phyloP scores from a whole-genome alignment of 1,284 basidiomycete genomes.

The Ceratobasidium sp. region DNA sequence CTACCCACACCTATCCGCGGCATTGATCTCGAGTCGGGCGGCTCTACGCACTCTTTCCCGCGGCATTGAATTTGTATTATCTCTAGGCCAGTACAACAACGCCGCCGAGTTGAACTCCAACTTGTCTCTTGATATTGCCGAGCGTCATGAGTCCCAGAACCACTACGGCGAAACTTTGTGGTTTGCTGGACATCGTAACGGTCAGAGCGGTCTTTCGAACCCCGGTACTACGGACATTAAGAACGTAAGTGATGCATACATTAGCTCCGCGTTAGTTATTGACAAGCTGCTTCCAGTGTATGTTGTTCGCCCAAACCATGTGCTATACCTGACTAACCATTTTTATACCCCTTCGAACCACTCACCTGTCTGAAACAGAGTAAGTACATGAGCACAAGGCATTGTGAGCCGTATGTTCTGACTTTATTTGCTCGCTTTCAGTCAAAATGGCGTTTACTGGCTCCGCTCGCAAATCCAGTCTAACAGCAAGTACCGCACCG shows the following conservation, averaged over 20 bases:
- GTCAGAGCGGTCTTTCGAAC: not conserved
- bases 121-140: conserved; percentile 2
- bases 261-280: no score
- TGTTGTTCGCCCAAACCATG: not conserved
- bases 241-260: not conserved
- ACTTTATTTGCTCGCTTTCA: not conserved
- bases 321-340: not conserved
- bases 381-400: no score
- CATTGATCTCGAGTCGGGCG: not conserved
- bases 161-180: not conserved
- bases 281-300: not conserved
- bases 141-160: conserved; percentile 7
- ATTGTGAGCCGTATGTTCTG: not conserved
- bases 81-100: conserved; percentile 8
- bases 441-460: conserved; percentile 13
- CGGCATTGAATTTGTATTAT: no score
- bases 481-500: conserved; percentile 8
- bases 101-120: conserved; percentile 9
- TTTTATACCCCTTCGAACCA: not conserved
- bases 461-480: conserved; percentile 17
- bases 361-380: not conserved
- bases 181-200: conserved; percentile 11
- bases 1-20: not conserved
- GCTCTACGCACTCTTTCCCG: no score
- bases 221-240: not conserved